Percentiles rank a stretch among this genome's conserved stretches.
phyloP scores from a whole-genome alignment of 306 rosid species.

The Chamaecrista fasciculata region DNA sequence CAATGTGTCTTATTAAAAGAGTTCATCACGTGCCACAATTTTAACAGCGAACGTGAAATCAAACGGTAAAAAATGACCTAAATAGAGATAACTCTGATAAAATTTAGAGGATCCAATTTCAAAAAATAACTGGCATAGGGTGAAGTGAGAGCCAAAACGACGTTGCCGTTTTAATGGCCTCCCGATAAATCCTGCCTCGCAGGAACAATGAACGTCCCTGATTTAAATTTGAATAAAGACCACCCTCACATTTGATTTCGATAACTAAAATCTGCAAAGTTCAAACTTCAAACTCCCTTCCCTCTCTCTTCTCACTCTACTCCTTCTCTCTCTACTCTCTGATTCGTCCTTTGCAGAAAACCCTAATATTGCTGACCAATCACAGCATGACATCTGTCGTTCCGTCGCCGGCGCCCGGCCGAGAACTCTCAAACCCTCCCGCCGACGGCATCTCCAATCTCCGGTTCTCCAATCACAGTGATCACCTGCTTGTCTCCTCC shows the following conservation, averaged over 20 bases:
- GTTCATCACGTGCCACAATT: too few species aligned
- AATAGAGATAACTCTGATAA: too few species aligned
- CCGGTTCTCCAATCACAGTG: constrained; percentile 89
- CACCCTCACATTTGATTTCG: background rate
- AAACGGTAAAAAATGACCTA: too few species aligned
- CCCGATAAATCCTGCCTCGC: background rate
- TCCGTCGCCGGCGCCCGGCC: constrained; percentile 62
- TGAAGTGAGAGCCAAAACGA: too few species aligned
- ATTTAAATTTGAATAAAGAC: constrained; percentile 17
- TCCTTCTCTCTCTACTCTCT: background rate
- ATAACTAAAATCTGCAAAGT: too few species aligned
- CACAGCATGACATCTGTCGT: constrained; percentile 45
- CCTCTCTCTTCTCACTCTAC: constrained; percentile 27
- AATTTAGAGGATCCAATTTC: too few species aligned
- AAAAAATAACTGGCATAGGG: too few species aligned
- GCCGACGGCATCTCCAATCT: constrained; percentile 90
- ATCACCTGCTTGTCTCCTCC: constrained; percentile 83
- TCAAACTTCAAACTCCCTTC: constrained; percentile 41
- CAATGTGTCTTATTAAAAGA: too few species aligned
- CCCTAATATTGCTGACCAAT: background rate
- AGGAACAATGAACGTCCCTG: background rate
- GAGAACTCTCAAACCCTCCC: constrained; percentile 76
- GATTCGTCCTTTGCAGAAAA: background rate
- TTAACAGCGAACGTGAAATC: too few species aligned
- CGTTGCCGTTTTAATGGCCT: background rate